A percentile compares a stretch with the other conserved stretches of the same genome.
phyloP scores from a whole-genome alignment of 805 yeast genomes.

The Candida pseudoglaebosa region DNA sequence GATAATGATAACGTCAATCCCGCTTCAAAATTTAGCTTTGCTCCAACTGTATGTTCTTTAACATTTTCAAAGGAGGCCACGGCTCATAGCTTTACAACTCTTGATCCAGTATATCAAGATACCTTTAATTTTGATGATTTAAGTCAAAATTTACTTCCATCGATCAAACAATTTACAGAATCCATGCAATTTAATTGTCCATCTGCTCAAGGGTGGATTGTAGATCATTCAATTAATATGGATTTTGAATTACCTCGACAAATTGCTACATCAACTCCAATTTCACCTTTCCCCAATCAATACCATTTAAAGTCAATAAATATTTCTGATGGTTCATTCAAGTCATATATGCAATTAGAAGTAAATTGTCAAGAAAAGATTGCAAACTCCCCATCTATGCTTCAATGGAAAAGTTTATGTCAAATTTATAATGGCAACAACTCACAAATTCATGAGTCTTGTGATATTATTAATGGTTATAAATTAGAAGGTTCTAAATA shows the following conservation, averaged over 20 bases:
- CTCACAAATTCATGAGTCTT: conserved; percentile 7
- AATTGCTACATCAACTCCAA: conserved; percentile 12
- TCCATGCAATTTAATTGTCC: background rate
- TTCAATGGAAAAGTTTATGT: conserved; percentile 27
- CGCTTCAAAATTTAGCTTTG: background rate
- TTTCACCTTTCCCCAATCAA: conserved; percentile 14
- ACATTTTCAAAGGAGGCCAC: conserved; percentile 1
- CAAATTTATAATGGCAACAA: conserved; percentile 7
- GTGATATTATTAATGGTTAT: conserved; percentile 33
- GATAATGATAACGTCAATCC: background rate
- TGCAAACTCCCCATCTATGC: conserved; percentile 10
- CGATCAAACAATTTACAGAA: conserved; percentile 1
- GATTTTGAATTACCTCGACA: conserved; percentile 2
- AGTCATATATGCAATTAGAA: conserved; percentile 21
- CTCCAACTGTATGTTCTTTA: background rate
- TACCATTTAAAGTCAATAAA: conserved; percentile 12
- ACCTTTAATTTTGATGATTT: background rate
- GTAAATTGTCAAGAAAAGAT: conserved; percentile 7
- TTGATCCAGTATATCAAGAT: background rate
- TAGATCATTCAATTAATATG: conserved; percentile 3
- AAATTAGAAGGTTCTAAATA: conserved; percentile 12
- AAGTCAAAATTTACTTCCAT: background rate
- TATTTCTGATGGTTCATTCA: conserved; percentile 18
- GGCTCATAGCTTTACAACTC: background rate
- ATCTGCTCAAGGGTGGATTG: background rate